phyloP scores from a whole-genome alignment of 2,329 filamentous ascomycete species.

The Fusarium sp. region DNA sequence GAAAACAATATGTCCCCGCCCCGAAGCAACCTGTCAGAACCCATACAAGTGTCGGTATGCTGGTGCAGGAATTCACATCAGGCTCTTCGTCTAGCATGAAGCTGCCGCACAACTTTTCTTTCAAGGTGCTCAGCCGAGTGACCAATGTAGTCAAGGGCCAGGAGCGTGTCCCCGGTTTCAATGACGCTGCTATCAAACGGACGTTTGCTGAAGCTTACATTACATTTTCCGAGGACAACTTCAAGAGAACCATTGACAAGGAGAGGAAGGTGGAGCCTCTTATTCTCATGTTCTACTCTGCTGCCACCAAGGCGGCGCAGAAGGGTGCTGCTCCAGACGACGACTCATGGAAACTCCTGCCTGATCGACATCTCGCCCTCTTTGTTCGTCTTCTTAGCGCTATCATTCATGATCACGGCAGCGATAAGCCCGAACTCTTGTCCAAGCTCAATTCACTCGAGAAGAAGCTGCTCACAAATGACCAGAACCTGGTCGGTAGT shows the following conservation, averaged over 20 bases:
- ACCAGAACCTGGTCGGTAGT: slow-evolving; percentile 78
- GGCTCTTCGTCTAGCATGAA: slow-evolving; percentile 64
- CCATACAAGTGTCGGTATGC: slow-evolving; percentile 82
- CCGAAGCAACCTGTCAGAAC: slow-evolving; percentile 70
- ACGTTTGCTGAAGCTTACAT: slow-evolving; percentile 96
- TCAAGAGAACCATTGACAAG: slow-evolving; percentile 92
- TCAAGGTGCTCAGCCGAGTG: slow-evolving; percentile 75
- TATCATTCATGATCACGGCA: slow-evolving; percentile 85
- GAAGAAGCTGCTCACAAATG: slow-evolving; percentile 92
- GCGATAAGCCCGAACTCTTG: slow-evolving; percentile 87
- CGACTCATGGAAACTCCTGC: slow-evolving; percentile 90
- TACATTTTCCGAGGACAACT: slow-evolving; percentile 87
- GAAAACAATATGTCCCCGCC: slow-evolving; percentile 84
- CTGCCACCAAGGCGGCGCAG: slow-evolving; percentile 87
- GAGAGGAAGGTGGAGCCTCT: slow-evolving; percentile 93
- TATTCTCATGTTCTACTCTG: slow-evolving; percentile 95
- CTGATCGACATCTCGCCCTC: slow-evolving; percentile 93
- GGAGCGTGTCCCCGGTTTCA: slow-evolving; percentile 88
- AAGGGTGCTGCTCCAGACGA: slow-evolving; percentile 81
- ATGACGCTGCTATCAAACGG: slow-evolving; percentile 89
- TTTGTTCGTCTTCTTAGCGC: slow-evolving; percentile 89
- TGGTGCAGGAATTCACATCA: slow-evolving; percentile 86
- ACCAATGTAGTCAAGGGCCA: slow-evolving; percentile 83
- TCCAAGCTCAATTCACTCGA: slow-evolving; percentile 84
- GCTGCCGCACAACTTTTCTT: slow-evolving; percentile 67